Percentiles rank a stretch among this genome's conserved stretches.
phyloP scores from a whole-genome alignment of 306 rosid genomes.

The Comarum palustre region DNA sequence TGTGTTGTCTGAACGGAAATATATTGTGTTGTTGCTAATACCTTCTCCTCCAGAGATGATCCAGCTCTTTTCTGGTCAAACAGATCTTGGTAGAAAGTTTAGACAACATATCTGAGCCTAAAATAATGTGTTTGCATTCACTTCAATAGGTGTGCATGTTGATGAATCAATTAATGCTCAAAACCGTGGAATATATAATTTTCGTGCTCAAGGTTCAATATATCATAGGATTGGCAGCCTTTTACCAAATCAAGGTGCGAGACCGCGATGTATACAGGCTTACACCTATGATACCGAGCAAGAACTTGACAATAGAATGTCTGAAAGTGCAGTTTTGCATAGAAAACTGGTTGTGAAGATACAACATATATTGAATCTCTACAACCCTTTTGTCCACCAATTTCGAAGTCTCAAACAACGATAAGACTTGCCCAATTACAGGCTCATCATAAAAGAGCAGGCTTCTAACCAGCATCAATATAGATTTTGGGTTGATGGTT shows the following conservation, averaged over 20 bases:
- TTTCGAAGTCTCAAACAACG: neutral
- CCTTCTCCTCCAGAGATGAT: too few relatives aligned
- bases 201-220: constrained; percentile 7
- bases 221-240: neutral
- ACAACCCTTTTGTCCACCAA: neutral
- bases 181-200: neutral
- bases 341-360: neutral
- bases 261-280: neutral
- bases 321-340: neutral
- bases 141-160: neutral
- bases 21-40: too few relatives aligned
- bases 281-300: constrained; percentile 2
- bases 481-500: too few relatives aligned
- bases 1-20: too few relatives aligned
- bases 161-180: neutral
- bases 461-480: neutral
- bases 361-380: neutral
- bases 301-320: neutral
- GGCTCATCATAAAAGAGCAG: neutral
- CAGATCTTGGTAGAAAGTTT: too few relatives aligned
- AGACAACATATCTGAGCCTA: too few relatives aligned
- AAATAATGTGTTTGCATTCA: too few relatives aligned
- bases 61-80: too few relatives aligned
- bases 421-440: neutral
- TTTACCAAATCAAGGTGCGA: neutral